Percentiles rank a stretch among this genome's conserved stretches.
Evolutionary conservation across 306 rosid genomes (phyloP).

Genomic region (Lathyrus tuberosus): DNA sequence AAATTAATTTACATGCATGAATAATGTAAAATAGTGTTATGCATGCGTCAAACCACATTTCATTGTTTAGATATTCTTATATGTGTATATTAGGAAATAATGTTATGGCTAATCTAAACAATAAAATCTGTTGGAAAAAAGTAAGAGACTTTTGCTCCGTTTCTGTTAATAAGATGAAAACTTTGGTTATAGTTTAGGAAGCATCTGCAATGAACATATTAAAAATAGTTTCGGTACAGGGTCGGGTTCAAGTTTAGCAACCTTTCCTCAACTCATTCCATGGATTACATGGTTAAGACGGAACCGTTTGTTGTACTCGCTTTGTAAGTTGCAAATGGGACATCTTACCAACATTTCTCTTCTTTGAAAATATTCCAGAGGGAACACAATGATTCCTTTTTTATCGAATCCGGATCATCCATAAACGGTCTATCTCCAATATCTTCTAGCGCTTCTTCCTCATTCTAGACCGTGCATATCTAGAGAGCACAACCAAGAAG

Average conservation of each 20-base stretch:
- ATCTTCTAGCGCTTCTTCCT: slow-evolving; percentile 71
- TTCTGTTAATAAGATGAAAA: too few species aligned
- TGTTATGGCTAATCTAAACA: too few species aligned
- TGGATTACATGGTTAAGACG: slow-evolving; percentile 1
- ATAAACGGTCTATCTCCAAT: slow-evolving; percentile 15
- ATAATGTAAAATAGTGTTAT: too few species aligned
- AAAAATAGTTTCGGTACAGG: background rate
- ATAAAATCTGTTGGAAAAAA: too few species aligned
- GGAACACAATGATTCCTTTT: slow-evolving; percentile 20
- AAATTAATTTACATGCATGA: too few species aligned
- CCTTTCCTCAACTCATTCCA: slow-evolving; percentile 8
- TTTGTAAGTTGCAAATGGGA: slow-evolving; percentile 2
- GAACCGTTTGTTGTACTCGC: background rate
- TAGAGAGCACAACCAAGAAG: slow-evolving; percentile 34
- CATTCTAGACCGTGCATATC: slow-evolving; percentile 97
- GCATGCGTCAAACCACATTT: too few species aligned
- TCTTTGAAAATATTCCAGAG: slow-evolving; percentile 17
- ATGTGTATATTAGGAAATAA: too few species aligned
- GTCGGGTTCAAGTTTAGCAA: background rate
- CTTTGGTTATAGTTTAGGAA: too few species aligned
- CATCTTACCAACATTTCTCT: slow-evolving; percentile 13
- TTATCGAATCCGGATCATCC: slow-evolving; percentile 16
- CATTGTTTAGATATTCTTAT: too few species aligned
- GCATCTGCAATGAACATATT: background rate
- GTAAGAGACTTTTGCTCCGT: too few species aligned